phyloP scores from a whole-genome alignment of 768 basidiomycete genomes.

The Phaeolepiota aurea region DNA sequence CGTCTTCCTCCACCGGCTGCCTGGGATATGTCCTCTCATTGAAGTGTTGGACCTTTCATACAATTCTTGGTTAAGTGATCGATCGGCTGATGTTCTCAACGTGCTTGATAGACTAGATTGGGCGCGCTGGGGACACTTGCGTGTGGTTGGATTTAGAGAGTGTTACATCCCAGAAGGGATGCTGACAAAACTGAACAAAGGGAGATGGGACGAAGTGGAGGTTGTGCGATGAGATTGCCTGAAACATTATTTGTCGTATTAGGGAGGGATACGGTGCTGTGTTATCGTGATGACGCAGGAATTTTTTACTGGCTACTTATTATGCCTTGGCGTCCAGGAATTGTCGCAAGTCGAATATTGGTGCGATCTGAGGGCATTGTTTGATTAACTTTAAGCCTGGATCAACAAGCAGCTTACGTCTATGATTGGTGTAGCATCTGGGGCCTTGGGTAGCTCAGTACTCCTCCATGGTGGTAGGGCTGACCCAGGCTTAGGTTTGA shows the following conservation, averaged over 20 bases:
- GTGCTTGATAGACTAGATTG: slow-evolving; percentile 48
- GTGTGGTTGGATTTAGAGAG: slow-evolving; percentile 46
- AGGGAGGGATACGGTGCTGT: too few species aligned
- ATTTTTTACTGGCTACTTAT: too few species aligned
- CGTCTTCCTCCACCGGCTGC: slow-evolving; percentile 48
- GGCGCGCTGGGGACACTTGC: slow-evolving; percentile 44
- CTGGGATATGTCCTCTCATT: slow-evolving; percentile 53
- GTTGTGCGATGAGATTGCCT: slow-evolving; percentile 28
- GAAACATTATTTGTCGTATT: too few species aligned
- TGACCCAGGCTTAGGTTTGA: slow-evolving; percentile 41
- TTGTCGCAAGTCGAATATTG: slow-evolving; percentile 43
- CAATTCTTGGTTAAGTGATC: slow-evolving; percentile 36
- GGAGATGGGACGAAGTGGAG: slow-evolving; percentile 58
- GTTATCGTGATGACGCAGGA: too few species aligned
- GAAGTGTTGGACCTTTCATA: slow-evolving; percentile 61
- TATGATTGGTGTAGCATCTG: slow-evolving; percentile 17
- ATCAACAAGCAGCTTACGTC: slow-evolving; percentile 21
- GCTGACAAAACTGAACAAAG: slow-evolving; percentile 40
- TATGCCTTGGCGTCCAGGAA: slow-evolving; percentile 43
- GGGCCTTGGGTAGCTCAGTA: slow-evolving; percentile 13
- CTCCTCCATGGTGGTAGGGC: slow-evolving; percentile 29
- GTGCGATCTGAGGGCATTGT: slow-evolving; percentile 27
- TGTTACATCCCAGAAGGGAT: slow-evolving; percentile 39
- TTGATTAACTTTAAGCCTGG: background rate
- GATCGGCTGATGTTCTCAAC: slow-evolving; percentile 19